Base-by-base conservation (phyloP, 306 rosid species). In the Medicago truncatula region DNA sequence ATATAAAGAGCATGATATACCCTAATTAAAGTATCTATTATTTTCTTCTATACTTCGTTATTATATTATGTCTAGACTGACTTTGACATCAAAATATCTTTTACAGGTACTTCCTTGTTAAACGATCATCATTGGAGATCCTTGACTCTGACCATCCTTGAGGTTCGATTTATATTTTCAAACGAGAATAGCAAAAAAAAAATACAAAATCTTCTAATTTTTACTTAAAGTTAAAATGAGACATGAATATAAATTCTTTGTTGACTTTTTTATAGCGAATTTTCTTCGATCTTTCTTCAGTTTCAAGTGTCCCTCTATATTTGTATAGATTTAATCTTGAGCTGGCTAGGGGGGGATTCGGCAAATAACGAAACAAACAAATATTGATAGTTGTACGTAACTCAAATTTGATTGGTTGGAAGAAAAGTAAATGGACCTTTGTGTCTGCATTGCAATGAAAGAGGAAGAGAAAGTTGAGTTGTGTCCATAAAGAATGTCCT, bases 381-480 rank as follows among this genome's bases (percentile, higher is more conserved):
- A 6, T 36, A 50, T 40, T 15, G 11, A 73, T 31, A 9, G 43
- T 21, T 57, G 6, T 28, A 28, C 31, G 31, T 56, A 23, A 73
- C 44, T 74, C 46, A 80, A 54, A 44, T 36, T 21, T 49, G 38
- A 25, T 18, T 53, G 43, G 61, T 43, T 70, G 70, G 77, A 36
- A 44, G 43, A 59, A 62, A 79, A 75, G 67, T 16, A 16, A 53
- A 81, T 67, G 76, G 80, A 10, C 80, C 83, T 64, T 41, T 53
- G 50, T 82, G 73, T 56, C 70, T 59, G 28, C 15, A 81, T 64
- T 52, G 68, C 70, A 21, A 78, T 77, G 23, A 78, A 70, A 59
- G 66, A 40, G 18, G 73, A 63, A 40, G 70, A 54, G n/a, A 13
- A n/a, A 59, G 71, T 74, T 60, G 80, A 69, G 81, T 52, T 82